These are phyloP conservation scores for Discostella pseudostelligera DNA, from an alignment of 108 stramenopile species.

Conservation along the genomic window DNA sequence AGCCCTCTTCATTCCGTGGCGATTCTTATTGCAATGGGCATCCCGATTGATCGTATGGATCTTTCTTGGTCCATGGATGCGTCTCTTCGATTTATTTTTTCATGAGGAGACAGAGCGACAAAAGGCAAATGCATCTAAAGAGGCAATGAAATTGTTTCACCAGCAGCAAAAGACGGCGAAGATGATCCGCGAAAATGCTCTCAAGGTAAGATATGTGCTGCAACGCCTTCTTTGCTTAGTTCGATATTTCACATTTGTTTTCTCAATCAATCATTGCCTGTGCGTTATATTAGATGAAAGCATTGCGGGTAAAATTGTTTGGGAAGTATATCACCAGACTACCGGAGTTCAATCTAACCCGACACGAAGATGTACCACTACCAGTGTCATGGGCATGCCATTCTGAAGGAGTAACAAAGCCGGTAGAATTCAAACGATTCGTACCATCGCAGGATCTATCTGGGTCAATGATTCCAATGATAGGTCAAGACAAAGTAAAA, in stretches of 20 bases:
- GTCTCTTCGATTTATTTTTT: slow-evolving; percentile 50
- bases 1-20: slow-evolving; percentile 63
- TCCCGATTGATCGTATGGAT: slow-evolving; percentile 61
- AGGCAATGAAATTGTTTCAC: slow-evolving; percentile 20
- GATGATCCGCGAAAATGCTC: slow-evolving; percentile 61
- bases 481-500: background rate
- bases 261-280: background rate
- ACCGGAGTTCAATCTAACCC: slow-evolving; percentile 43
- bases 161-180: slow-evolving; percentile 38
- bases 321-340: slow-evolving; percentile 54
- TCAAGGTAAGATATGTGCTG: slow-evolving; percentile 51
- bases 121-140: slow-evolving; percentile 12
- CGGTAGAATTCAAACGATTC: slow-evolving; percentile 8
- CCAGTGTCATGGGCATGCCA: slow-evolving; percentile 43
- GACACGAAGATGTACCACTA: slow-evolving; percentile 49
- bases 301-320: slow-evolving; percentile 60
- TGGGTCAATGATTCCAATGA: slow-evolving; percentile 9
- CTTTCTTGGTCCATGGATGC: slow-evolving; percentile 76
- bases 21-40: slow-evolving; percentile 60
- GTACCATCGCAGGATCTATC: slow-evolving; percentile 29
- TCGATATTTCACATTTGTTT: background rate
- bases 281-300: slow-evolving; percentile 9
- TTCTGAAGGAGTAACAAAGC: slow-evolving; percentile 7
- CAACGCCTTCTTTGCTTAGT: too few species aligned
- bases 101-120: slow-evolving; percentile 29